Evolutionary conservation across 352 stramenopile species (phyloP).

Genomic region (Saprolegnia parasitica): DNA sequence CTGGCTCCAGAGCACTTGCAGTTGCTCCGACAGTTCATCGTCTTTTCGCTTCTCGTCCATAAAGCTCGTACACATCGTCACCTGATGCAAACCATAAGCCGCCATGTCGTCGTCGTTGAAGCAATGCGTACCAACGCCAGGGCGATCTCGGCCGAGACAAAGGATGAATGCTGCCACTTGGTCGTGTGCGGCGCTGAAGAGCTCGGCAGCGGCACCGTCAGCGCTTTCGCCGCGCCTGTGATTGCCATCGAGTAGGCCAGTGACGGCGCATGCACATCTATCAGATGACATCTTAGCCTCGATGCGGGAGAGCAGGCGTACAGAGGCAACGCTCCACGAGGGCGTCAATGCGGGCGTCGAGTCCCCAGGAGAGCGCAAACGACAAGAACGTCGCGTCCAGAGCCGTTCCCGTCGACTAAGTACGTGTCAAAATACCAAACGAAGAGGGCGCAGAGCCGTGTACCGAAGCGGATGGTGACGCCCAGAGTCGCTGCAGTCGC

Average conservation of each 20-base stretch:
- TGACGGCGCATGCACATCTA: constrained; percentile 51
- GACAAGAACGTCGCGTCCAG: constrained; percentile 43
- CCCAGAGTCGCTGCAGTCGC: constrained; percentile 6
- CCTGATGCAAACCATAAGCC: constrained; percentile 32
- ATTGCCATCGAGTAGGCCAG: constrained; percentile 65
- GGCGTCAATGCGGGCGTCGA: constrained; percentile 60
- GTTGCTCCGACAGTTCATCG: constrained; percentile 34
- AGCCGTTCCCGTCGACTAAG: neutral
- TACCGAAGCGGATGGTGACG: neutral
- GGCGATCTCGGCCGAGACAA: constrained; percentile 3
- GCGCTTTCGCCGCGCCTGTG: constrained; percentile 47
- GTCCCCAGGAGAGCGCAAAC: constrained; percentile 71
- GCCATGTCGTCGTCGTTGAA: constrained; percentile 54
- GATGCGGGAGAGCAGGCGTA: neutral
- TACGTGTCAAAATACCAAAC: constrained; percentile 29
- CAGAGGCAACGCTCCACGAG: constrained; percentile 39
- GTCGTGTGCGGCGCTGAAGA: constrained; percentile 24
- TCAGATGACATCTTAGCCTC: constrained; percentile 4
- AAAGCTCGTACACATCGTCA: constrained; percentile 73
- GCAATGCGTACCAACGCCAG: constrained; percentile 40
- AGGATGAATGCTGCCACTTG: constrained; percentile 30
- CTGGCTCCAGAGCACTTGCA: constrained; percentile 78
- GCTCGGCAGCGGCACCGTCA: constrained; percentile 72
- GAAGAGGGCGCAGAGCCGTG: constrained; percentile 33
- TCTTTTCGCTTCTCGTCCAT: constrained; percentile 82